phyloP scores from a whole-genome alignment of 2,329 filamentous ascomycete genomes.

The Cladophialophora psammophila region DNA sequence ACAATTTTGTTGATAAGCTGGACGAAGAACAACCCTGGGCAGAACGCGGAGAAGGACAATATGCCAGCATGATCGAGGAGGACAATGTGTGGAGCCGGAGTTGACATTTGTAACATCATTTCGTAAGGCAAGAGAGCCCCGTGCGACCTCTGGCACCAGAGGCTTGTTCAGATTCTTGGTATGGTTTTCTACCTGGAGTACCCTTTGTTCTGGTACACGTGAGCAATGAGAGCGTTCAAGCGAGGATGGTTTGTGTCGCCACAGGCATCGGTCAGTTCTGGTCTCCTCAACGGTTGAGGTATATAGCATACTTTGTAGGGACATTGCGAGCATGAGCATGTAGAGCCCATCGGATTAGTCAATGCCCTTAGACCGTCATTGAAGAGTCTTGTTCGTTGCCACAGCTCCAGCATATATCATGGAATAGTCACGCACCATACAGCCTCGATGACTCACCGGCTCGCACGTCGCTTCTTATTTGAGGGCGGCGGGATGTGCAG shows the following conservation, averaged over 20 bases:
- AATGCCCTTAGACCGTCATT: background rate
- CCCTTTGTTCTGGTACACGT: background rate
- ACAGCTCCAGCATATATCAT: background rate
- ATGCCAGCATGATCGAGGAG: constrained; percentile 35
- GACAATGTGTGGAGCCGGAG: constrained; percentile 37
- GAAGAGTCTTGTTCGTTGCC: background rate
- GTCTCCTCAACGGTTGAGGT: background rate
- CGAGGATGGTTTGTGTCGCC: constrained; percentile 9
- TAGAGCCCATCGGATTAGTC: background rate
- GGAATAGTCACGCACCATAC: background rate
- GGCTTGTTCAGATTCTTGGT: background rate
- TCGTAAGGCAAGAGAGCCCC: background rate
- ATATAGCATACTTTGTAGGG: background rate
- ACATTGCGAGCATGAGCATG: background rate
- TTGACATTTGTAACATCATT: constrained; percentile 5
- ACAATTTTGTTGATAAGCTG: constrained; percentile 27
- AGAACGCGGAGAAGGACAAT: constrained; percentile 25
- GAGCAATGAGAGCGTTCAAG: constrained; percentile 30
- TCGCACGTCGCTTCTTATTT: background rate
- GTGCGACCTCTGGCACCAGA: background rate
- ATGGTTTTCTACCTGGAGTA: background rate
- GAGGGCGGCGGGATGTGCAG: background rate
- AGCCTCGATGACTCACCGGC: background rate
- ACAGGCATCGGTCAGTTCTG: background rate
- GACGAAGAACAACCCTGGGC: constrained; percentile 12